Base-by-base conservation (phyloP, 495 filamentous ascomycete genomes). In the Xylaria sp. region DNA sequence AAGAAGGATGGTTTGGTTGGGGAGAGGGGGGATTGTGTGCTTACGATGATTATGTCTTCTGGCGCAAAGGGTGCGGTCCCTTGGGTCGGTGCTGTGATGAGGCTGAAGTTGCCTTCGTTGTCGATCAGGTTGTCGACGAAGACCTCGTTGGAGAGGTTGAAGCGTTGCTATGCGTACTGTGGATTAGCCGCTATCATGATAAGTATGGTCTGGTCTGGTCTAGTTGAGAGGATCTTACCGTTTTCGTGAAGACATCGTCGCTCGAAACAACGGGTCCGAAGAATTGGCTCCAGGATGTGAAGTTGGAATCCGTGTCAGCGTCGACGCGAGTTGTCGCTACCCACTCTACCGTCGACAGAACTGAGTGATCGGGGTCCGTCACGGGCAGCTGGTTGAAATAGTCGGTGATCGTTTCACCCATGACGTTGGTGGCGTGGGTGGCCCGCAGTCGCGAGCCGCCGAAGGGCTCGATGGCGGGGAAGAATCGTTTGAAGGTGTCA, bases 401-500 rank as follows among this genome's bases (percentile, higher is more conserved):
- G 7, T 68, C 63, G 0, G 83, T 85, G 11, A 84, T 76, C 0
- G 79, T 76, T 29, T 79, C 74, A 31, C 87, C 86, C 31, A 88
- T 72, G 6, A 81, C 72, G 69, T 88, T 77, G 29, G 75, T 82
- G 11, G 77, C 69, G 7, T 73, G 35, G 63, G 85, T 80, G 29
- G 84, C 81, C 15, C 86, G 82, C 62, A 83, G 72, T n/a, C 84
- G 79, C 70, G 76, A 79, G 5, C 82, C 86, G 11, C 73, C 78
- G 69, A 80, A 87, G 21, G 84, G 80, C 31, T 79, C 74, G 19
- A 81, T 78, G 12, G 75, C 76, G 12, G 86, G 85, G 75, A 89
- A 89, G 75, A 89, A 86, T 53, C 82, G 83, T 73, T 81, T 84
- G 77, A 88, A 88, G 7, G 80, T 77, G 69, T 87, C 85, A 31